phyloP scores from a whole-genome alignment of 768 basidiomycete species.

The Suillus subaureus region DNA sequence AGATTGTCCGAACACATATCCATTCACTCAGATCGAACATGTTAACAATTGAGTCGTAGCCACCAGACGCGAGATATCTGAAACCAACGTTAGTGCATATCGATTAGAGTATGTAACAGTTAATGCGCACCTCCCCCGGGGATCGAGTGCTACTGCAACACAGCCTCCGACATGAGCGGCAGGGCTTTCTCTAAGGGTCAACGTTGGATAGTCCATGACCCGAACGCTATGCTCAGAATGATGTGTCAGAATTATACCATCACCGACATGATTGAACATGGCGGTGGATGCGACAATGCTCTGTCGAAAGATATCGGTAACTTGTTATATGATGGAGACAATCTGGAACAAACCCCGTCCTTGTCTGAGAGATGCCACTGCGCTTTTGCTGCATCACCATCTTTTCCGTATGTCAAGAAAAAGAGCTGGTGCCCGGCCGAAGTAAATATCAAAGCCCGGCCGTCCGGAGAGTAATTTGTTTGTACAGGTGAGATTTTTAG shows the following conservation, averaged over 20 bases:
- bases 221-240: slow-evolving; percentile 66
- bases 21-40: slow-evolving; percentile 79
- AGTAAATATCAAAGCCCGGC: slow-evolving; percentile 62
- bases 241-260: slow-evolving; percentile 68
- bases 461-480: slow-evolving; percentile 74
- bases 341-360: slow-evolving; percentile 21
- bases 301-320: slow-evolving; percentile 26
- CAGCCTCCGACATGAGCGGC: slow-evolving; percentile 85
- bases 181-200: slow-evolving; percentile 58
- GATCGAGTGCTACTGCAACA: slow-evolving; percentile 73
- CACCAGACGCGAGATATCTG: slow-evolving; percentile 80
- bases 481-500: slow-evolving; percentile 65
- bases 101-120: background rate
- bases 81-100: slow-evolving; percentile 9
- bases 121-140: slow-evolving; percentile 62
- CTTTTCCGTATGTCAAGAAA: slow-evolving; percentile 59
- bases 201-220: slow-evolving; percentile 68
- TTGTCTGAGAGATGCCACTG: slow-evolving; percentile 45
- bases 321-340: background rate
- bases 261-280: slow-evolving; percentile 76
- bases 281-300: slow-evolving; percentile 60
- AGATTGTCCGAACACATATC: slow-evolving; percentile 78
- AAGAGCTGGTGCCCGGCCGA: slow-evolving; percentile 62
- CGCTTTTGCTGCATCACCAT: slow-evolving; percentile 54
- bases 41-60: slow-evolving; percentile 81